These are phyloP conservation scores for Paratrimastix pyriformis DNA, from an alignment of 78 protist species.

Conservation along the genomic window DNA sequence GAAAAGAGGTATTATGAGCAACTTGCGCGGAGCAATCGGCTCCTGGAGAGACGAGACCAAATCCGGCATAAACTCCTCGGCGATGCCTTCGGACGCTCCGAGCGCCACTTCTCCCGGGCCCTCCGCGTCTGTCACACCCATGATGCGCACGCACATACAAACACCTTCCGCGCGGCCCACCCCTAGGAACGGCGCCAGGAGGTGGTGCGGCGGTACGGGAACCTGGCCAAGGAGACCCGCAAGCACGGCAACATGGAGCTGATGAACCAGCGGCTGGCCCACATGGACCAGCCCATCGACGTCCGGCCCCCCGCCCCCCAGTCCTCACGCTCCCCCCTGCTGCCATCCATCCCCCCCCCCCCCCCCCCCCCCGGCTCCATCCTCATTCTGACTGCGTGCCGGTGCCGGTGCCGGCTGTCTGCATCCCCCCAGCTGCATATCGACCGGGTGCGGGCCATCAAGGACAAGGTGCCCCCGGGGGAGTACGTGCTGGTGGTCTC, in stretches of 20 bases:
- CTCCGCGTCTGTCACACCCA: background rate
- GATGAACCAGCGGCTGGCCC: background rate
- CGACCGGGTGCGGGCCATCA: background rate
- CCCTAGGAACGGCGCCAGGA: no score
- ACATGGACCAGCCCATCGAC: background rate
- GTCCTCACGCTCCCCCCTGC: background rate
- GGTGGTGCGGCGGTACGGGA: no score
- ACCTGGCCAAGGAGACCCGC: no score
- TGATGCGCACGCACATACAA: no score
- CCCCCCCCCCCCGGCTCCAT: background rate
- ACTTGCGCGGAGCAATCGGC: no score
- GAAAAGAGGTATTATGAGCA: no score
- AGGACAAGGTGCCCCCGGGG: constrained; percentile 19
- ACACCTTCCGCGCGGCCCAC: no score
- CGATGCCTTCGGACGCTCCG: background rate
- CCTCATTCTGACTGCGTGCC: constrained; percentile 7
- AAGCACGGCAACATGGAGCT: background rate
- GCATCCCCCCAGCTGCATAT: constrained; percentile 8
- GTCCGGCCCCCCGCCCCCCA: background rate
- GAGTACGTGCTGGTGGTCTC: constrained; percentile 11
- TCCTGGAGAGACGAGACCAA: no score
- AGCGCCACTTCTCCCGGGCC: background rate
- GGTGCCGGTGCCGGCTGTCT: no score
- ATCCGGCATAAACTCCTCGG: background rate
- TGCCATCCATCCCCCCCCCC: background rate